These are phyloP conservation scores for Scutellospora calospora DNA, from an alignment of 371 early-diverging fungal species.

Conservation along the genomic window DNA sequence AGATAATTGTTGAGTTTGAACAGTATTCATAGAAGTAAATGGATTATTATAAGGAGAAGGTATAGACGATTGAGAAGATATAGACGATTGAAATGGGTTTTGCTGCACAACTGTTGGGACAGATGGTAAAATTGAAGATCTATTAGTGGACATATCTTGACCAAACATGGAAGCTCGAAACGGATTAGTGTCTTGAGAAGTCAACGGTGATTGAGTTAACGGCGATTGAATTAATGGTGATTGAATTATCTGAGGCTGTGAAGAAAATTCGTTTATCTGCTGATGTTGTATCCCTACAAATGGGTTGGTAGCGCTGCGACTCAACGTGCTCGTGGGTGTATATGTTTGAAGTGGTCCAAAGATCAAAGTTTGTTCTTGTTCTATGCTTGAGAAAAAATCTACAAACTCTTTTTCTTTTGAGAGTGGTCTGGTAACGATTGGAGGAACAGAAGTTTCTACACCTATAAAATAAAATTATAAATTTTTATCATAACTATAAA, in stretches of 20 bases:
- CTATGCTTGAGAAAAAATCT: slow-evolving; percentile 79
- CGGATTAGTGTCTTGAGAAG: slow-evolving; percentile 32
- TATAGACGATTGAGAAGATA: background rate
- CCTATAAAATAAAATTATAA: no score
- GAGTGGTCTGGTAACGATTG: no score
- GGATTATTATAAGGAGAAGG: no score
- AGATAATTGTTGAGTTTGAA: background rate
- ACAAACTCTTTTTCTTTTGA: slow-evolving; percentile 42
- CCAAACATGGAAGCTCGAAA: slow-evolving; percentile 31
- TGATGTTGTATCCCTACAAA: slow-evolving; percentile 29
- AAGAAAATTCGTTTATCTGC: background rate
- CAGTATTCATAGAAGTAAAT: background rate
- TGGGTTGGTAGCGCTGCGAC: slow-evolving; percentile 28
- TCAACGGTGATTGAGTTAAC: background rate
- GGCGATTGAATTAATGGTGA: background rate
- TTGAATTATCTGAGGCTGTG: slow-evolving; percentile 17
- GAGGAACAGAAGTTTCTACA: no score
- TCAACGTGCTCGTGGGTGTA: background rate
- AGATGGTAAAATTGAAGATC: background rate
- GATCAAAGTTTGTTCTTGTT: slow-evolving; percentile 58
- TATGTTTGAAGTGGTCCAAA: background rate
- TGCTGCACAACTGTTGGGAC: slow-evolving; percentile 23
- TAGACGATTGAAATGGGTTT: background rate
- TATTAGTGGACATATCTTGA: background rate
- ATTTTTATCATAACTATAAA: no score